Base-by-base conservation (phyloP, 148 eudicot species). In the Camellia sinensis region DNA sequence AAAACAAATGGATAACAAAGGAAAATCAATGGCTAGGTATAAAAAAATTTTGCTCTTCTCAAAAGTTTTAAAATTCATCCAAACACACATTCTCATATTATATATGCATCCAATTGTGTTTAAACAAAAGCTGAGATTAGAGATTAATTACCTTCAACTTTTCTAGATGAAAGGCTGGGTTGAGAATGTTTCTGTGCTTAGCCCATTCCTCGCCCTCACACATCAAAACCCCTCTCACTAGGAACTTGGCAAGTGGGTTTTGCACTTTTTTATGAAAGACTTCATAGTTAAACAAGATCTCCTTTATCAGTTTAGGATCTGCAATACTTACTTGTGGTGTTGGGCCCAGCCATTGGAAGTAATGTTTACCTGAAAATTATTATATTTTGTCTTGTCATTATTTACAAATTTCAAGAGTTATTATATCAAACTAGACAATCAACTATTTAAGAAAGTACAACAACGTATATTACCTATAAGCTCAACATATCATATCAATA, bases 171-270 rank as follows among this genome's bases (percentile, higher is more conserved):
- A 86, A 83, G 5, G 52, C 52, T 7, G 52, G 52, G 52, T 48
- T 48, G 52, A 52, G 62, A 84, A 46, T 14, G 81, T 73, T 83
- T 19, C 86, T 78, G 53, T 86, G 88, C 37, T 80, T 80, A 46
- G 61, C 81, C 88, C 88, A 86, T 53, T 83, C 83, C 44, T 86
- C 80, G 71, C 65, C 88, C 64, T 86, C 86, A 13, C 80, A 75
- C 41, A 66, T 61, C 2, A 73, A 2, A 22, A 86, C 3, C n/a
- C 88, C 88, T 21, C 22, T 41, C 56, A 18, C 6, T 46, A 83
- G 71, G 5, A 29, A 74, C 45, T 78, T 83, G 46, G 19, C 66
- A 1, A 86, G 74, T 13, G 84, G 88, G 45, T 69, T 74, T 2
- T 40, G 67, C 2, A n/a, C 56, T 7, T 83, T 77, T 63, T 78